These are phyloP conservation scores for Ustilago curta DNA, from an alignment of 1,284 basidiomycete species.

Conservation along the genomic window DNA sequence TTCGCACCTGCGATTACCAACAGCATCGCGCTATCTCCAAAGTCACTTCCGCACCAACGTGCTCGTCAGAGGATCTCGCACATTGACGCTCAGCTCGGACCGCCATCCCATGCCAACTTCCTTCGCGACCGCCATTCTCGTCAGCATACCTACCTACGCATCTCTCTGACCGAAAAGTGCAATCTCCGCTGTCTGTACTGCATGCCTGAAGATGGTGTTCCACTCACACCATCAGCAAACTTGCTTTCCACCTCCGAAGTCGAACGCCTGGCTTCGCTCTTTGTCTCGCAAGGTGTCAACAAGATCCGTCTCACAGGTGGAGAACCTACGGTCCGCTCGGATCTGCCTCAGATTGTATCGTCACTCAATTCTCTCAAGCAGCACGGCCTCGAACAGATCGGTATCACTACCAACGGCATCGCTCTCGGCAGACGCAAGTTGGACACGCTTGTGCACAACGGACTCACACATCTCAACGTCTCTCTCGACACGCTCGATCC, in stretches of 20 bases:
- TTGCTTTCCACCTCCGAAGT: constrained; percentile 83
- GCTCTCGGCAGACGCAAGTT: constrained; percentile 78
- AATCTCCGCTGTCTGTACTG: constrained; percentile 91
- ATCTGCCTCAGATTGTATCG: constrained; percentile 78
- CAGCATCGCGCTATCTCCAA: constrained; percentile 2
- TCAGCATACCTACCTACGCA: constrained; percentile 82
- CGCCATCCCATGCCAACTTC: constrained; percentile 27
- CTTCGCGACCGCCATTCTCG: constrained; percentile 54
- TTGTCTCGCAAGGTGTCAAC: constrained; percentile 81
- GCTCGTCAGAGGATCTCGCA: constrained; percentile 38
- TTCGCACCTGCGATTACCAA: neutral
- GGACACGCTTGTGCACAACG: constrained; percentile 77
- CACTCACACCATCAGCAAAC: constrained; percentile 78
- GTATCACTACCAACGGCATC: constrained; percentile 87
- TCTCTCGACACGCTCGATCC: constrained; percentile 84
- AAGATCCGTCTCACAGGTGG: constrained; percentile 90
- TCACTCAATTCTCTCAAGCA: constrained; percentile 53
- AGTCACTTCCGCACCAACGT: constrained; percentile 9
- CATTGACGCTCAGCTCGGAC: constrained; percentile 24
- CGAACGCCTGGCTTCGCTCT: constrained; percentile 77
- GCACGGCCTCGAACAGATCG: constrained; percentile 80
- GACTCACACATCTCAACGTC: constrained; percentile 82
- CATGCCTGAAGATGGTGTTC: constrained; percentile 85
- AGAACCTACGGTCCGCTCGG: constrained; percentile 85
- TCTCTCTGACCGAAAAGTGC: constrained; percentile 86